These are phyloP conservation scores for Gypsophila paniculata DNA, from an alignment of 179 eudicot genomes.

Conservation along the genomic window DNA sequence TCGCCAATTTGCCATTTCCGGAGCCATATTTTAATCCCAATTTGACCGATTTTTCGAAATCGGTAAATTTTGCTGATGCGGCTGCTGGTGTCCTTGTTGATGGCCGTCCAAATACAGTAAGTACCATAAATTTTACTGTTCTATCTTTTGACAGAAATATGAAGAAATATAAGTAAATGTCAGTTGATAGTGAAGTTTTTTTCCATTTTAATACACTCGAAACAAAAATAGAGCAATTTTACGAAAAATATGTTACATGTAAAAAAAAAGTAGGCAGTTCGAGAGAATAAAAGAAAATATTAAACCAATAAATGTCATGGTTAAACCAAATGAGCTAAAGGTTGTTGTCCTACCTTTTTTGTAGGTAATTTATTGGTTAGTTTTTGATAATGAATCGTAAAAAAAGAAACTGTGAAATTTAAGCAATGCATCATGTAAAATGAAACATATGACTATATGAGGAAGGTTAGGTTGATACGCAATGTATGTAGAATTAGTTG, in stretches of 20 bases:
- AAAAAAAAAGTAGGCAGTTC: no score
- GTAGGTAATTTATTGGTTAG: background rate
- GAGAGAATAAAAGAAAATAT: no score
- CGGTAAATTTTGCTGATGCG: constrained; percentile 21
- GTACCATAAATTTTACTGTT: background rate
- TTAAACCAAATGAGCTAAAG: background rate
- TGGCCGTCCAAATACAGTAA: constrained; percentile 14
- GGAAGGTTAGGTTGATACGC: constrained; percentile 1
- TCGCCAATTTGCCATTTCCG: constrained; percentile 20
- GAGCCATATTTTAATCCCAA: constrained; percentile 18
- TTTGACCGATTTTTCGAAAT: background rate
- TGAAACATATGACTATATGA: background rate
- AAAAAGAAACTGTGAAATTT: background rate
- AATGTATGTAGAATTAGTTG: background rate
- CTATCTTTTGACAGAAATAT: no score
- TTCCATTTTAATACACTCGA: no score
- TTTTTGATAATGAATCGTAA: constrained; percentile 1
- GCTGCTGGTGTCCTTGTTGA: constrained; percentile 24
- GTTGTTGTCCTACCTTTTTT: background rate
- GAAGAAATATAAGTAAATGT: no score
- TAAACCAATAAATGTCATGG: no score
- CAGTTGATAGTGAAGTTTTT: no score
- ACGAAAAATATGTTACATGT: no score
- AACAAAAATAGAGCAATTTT: no score
- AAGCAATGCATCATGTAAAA: background rate